These are phyloP conservation scores for Saccharomycopsis sp. DNA, from an alignment of 805 yeast species.

Conservation along the genomic window DNA sequence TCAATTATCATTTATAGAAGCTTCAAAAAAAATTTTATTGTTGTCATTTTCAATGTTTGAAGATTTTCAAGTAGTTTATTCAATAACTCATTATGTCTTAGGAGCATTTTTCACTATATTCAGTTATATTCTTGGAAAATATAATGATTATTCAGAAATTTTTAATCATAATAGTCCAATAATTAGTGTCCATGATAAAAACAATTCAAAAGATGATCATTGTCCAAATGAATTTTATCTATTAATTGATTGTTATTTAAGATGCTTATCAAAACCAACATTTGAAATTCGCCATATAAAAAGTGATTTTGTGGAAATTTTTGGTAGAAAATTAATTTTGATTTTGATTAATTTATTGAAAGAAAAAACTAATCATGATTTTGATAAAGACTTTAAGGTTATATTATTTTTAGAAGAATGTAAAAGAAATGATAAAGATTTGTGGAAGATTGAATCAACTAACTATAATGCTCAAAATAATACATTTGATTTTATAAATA, in stretches of 20 bases:
- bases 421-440: neutral
- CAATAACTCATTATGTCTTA: conserved; percentile 4
- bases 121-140: conserved; percentile 1
- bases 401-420: neutral
- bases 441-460: neutral
- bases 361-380: conserved; percentile 3
- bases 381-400: conserved; percentile 6
- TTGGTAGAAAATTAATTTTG: conserved; percentile 9
- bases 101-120: conserved; percentile 12
- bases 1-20: neutral
- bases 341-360: conserved; percentile 11
- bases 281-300: neutral
- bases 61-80: conserved; percentile 3
- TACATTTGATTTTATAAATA: neutral
- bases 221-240: conserved; percentile 8
- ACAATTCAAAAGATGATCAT: neutral
- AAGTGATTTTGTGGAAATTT: neutral
- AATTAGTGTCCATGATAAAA: neutral
- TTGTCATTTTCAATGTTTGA: conserved; percentile 1
- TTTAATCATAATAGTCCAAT: neutral
- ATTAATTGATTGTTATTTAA: conserved; percentile 11
- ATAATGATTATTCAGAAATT: neutral
- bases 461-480: neutral
- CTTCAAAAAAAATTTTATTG: conserved; percentile 2
- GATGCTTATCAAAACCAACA: conserved; percentile 4